phyloP scores from a whole-genome alignment of 331 rosid genomes.

The Cydonia oblonga region DNA sequence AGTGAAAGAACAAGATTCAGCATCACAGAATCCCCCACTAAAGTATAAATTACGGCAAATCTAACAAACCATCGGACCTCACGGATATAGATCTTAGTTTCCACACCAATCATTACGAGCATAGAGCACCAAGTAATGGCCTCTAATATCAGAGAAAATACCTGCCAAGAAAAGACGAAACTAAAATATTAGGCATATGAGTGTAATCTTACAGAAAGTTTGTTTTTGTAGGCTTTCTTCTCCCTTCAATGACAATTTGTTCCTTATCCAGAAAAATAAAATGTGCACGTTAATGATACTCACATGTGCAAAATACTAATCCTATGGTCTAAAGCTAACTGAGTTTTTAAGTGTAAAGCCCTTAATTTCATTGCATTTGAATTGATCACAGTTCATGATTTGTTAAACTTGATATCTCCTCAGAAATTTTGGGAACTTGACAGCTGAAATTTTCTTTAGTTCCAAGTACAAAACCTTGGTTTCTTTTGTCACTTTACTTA shows the following conservation, averaged over 20 bases:
- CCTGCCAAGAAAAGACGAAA: constrained; percentile 35
- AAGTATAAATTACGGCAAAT: constrained; percentile 61
- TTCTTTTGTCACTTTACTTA: background rate
- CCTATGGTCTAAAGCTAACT: background rate
- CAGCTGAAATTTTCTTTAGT: too few species aligned
- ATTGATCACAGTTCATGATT: background rate
- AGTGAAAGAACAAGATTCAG: constrained; percentile 57
- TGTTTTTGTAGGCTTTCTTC: background rate
- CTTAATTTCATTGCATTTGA: background rate
- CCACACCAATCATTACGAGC: constrained; percentile 65
- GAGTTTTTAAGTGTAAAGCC: background rate
- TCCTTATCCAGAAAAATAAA: background rate
- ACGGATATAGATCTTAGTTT: constrained; percentile 63
- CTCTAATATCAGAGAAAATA: constrained; percentile 44
- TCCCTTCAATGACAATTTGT: background rate
- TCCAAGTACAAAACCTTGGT: too few species aligned
- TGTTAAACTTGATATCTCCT: background rate
- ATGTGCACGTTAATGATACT: background rate
- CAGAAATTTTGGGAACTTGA: background rate
- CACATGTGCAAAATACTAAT: background rate
- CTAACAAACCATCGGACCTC: constrained; percentile 87
- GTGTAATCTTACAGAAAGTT: background rate
- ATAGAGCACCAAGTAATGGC: constrained; percentile 69
- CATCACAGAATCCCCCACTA: constrained; percentile 76
- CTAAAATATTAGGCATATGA: background rate